phyloP scores from a whole-genome alignment of 2,329 filamentous ascomycete species.

The Aulographum hederae region DNA sequence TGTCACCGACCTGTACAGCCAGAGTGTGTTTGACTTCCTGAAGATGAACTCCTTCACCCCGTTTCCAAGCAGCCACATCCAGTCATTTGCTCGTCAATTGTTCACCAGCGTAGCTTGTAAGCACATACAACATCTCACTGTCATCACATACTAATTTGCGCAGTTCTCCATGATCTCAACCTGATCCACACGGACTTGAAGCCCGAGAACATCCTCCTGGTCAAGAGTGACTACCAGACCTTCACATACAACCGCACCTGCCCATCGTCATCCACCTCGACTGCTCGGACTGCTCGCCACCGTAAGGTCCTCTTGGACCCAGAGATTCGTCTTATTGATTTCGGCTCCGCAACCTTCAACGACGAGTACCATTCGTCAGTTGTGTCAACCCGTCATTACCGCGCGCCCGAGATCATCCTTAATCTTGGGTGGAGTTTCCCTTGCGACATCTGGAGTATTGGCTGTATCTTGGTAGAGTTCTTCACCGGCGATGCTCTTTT shows the following conservation, averaged over 20 bases:
- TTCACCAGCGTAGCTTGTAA: slow-evolving; percentile 96
- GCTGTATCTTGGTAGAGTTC: slow-evolving; percentile 50
- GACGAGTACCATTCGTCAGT: slow-evolving; percentile 52
- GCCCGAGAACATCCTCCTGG: slow-evolving; percentile 49
- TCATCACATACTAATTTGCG: neutral
- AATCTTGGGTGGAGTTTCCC: slow-evolving; percentile 51
- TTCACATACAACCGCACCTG: slow-evolving; percentile 53
- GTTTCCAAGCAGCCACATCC: slow-evolving; percentile 96
- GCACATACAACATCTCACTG: slow-evolving; percentile 20
- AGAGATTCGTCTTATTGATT: slow-evolving; percentile 49
- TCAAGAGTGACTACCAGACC: slow-evolving; percentile 46
- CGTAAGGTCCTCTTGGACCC: slow-evolving; percentile 44
- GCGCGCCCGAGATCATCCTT: slow-evolving; percentile 48
- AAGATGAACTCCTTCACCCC: slow-evolving; percentile 92
- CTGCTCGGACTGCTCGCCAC: slow-evolving; percentile 38
- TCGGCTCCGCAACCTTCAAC: slow-evolving; percentile 49
- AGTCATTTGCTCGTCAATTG: slow-evolving; percentile 85
- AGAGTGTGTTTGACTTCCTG: slow-evolving; percentile 95
- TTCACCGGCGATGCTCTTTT: slow-evolving; percentile 51
- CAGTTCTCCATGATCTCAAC: slow-evolving; percentile 90
- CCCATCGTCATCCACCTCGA: slow-evolving; percentile 42
- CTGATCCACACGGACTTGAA: slow-evolving; percentile 78
- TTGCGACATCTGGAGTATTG: slow-evolving; percentile 53
- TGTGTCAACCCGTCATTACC: slow-evolving; percentile 47
- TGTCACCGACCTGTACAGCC: slow-evolving; percentile 60